Evolutionary conservation across 305 asterid species (phyloP).

Genomic region (Solanum hybrid): DNA sequence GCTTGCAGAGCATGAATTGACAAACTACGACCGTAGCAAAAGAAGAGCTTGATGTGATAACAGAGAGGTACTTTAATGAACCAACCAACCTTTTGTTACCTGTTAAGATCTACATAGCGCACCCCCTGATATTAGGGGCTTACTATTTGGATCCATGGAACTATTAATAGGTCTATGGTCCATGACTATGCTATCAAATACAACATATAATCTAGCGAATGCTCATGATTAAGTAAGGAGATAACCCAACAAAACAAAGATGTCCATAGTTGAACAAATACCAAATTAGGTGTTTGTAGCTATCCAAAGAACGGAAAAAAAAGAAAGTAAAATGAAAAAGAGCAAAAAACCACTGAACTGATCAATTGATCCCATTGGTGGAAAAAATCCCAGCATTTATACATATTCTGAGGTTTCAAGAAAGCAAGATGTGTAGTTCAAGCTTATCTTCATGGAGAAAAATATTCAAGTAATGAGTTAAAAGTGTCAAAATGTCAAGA

Average conservation of each 20-base stretch:
- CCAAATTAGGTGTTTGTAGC: neutral
- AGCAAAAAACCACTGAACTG: neutral
- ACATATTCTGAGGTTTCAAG: neutral
- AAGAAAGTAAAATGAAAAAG: neutral
- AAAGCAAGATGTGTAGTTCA: neutral
- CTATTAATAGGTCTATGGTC: neutral
- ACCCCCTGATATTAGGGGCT: neutral
- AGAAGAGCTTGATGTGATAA: neutral
- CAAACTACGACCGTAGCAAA: neutral
- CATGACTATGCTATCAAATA: neutral
- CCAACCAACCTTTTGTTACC: neutral
- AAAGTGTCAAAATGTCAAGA: neutral
- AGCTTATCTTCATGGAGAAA: neutral
- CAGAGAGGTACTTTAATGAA: neutral
- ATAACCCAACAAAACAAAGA: neutral
- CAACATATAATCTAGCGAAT: neutral
- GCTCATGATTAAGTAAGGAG: neutral
- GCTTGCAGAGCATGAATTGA: neutral
- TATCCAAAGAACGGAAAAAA: neutral
- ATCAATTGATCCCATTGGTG: neutral
- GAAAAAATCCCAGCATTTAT: neutral
- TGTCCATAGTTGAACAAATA: neutral
- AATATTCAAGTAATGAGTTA: neutral
- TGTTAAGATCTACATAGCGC: neutral
- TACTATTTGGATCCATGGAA: neutral